Conservation (phyloP, 2,329 filamentous ascomycete species). For the Xylaria multiplex region DNA sequence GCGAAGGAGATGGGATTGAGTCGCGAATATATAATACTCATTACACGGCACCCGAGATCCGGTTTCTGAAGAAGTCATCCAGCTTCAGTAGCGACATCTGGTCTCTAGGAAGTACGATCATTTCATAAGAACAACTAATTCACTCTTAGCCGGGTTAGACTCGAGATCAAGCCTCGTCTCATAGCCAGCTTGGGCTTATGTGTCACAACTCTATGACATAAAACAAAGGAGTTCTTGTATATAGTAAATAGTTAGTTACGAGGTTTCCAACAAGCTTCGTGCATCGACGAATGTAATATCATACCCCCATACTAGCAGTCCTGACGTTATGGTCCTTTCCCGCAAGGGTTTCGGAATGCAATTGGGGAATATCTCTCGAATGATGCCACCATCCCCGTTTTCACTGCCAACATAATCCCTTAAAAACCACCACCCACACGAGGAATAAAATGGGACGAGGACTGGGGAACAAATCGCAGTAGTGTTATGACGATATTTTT, state of each 20-base stretch:
- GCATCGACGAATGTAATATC: no score
- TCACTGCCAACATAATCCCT: constrained; percentile 17
- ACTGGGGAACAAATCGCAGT: constrained; percentile 4
- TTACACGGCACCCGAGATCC: constrained; percentile 26
- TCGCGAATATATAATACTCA: constrained; percentile 7
- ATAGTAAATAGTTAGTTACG: no score
- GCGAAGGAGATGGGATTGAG: background rate
- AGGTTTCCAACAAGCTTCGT: no score
- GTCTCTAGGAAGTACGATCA: constrained; percentile 28
- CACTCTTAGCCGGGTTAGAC: constrained; percentile 10
- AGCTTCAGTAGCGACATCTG: constrained; percentile 29
- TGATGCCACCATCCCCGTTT: constrained; percentile 25
- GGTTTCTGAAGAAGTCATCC: constrained; percentile 13
- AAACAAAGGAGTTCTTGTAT: no score
- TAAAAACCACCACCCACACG: background rate
- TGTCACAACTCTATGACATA: no score
- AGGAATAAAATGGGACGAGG: background rate
- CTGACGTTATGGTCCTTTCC: constrained; percentile 18
- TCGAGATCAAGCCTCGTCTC: constrained; percentile 28
- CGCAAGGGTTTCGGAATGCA: constrained; percentile 10
- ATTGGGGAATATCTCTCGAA: constrained; percentile 15
- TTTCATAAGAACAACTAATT: constrained; percentile 14
- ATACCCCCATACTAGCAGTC: no score
- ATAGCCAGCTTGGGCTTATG: constrained; percentile 27
- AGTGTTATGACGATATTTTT: constrained; percentile 10